Conservation (phyloP, 2,329 filamentous ascomycete species). For the Paraconiothyrium brasiliense region DNA sequence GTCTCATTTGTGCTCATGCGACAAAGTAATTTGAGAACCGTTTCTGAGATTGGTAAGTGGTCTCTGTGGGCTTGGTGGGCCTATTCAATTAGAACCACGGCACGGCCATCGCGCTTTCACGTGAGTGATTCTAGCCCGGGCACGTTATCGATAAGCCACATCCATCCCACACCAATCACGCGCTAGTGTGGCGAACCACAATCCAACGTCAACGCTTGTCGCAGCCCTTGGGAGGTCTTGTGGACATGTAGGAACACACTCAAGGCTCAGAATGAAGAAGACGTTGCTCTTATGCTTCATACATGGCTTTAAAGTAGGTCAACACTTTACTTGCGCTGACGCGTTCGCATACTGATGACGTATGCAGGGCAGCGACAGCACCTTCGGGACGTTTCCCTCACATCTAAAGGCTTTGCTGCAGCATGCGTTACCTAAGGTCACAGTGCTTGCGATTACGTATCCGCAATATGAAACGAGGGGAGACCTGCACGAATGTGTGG, state of each 20-base stretch:
- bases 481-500: constrained; percentile 75
- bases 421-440: constrained; percentile 72
- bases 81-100: too few relatives aligned
- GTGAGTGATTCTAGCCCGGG: neutral
- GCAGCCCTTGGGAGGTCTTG: constrained; percentile 11
- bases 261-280: constrained; percentile 70
- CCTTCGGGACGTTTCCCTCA: constrained; percentile 79
- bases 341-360: neutral
- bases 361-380: constrained; percentile 75
- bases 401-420: constrained; percentile 73
- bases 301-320: constrained; percentile 80
- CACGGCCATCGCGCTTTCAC: neutral
- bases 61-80: too few relatives aligned
- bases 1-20: too few relatives aligned
- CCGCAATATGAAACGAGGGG: constrained; percentile 85
- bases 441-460: constrained; percentile 75
- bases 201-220: constrained; percentile 9
- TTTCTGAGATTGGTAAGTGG: too few relatives aligned
- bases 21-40: too few relatives aligned
- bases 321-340: constrained; percentile 10
- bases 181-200: neutral
- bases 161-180: constrained; percentile 4
- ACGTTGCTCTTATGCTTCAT: constrained; percentile 85
- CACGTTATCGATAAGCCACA: constrained; percentile 4
- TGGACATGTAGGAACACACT: constrained; percentile 47